A percentile compares a stretch with the other conserved stretches of the same genome.
Evolutionary conservation across 306 rosid species (phyloP).

Genomic region (Dalbergia cultrata): DNA sequence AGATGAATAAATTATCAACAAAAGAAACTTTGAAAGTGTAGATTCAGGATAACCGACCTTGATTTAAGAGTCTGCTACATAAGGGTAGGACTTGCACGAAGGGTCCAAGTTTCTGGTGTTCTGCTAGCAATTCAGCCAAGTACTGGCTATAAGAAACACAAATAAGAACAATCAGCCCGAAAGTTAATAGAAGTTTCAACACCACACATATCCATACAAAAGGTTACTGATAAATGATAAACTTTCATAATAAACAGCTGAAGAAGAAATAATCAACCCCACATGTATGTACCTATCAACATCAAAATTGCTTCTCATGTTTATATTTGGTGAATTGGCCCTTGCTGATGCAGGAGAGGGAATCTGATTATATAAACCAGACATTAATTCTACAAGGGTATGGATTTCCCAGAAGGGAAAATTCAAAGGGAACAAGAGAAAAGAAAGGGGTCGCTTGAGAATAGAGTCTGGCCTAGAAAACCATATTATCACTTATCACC

Average conservation of each 20-base stretch:
- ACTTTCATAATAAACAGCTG: conserved; percentile 7
- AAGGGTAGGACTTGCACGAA: conserved; percentile 70
- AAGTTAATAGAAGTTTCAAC: conserved; percentile 40
- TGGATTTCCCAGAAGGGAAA: conserved; percentile 27
- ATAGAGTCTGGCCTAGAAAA: conserved; percentile 33
- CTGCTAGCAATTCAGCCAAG: conserved; percentile 64
- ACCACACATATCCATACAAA: neutral
- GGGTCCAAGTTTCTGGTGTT: conserved; percentile 68
- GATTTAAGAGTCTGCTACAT: conserved; percentile 65
- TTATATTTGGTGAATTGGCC: conserved; percentile 63
- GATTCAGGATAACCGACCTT: conserved; percentile 54
- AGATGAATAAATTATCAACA: conserved; percentile 18
- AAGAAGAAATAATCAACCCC: conserved; percentile 36
- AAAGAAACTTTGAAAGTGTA: conserved; percentile 12
- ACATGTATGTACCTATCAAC: conserved; percentile 55
- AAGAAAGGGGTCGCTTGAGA: conserved; percentile 32
- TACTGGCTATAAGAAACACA: conserved; percentile 56
- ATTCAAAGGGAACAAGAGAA: conserved; percentile 24
- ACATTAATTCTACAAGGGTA: conserved; percentile 55
- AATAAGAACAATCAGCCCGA: conserved; percentile 34
- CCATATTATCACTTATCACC: conserved; percentile 27
- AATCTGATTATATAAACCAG: conserved; percentile 63
- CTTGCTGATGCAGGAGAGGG: conserved; percentile 62
- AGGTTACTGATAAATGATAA: conserved; percentile 24
- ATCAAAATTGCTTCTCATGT: conserved; percentile 61